Evolutionary conservation across 78 protist genomes (phyloP), one percentile per base, ranked within the genome.

Genomic region (Dictyostelium capitatum): DNA sequence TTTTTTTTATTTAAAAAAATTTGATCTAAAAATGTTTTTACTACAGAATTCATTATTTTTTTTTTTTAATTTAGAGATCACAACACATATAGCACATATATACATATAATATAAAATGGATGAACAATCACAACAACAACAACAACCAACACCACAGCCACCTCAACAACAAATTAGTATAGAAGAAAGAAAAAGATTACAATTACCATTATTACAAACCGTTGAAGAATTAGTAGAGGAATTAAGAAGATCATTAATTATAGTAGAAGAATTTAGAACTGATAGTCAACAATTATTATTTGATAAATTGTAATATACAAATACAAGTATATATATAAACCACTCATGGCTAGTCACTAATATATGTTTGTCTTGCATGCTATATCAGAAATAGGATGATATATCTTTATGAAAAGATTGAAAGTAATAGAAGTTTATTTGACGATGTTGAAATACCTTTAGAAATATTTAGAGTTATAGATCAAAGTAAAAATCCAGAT

Each of bases 401-500:
- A 25, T 14, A 56, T 46, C 65, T 77, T 54, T 87, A 62, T 77
- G 80, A 69, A 64, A 87, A 87, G 79, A 77, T 87, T 62, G 92
- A 87, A 32, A 87, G 57, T 64, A 79, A 87, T 47, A 77, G 74
- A 62, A 50, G 64, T 59, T 30, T 54, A 5, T 65, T 87, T 15
- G 53, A 87, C 62, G 69, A 56, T 46, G 43, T 77, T 11, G 92
- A 87, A 43, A 87, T 87, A 77, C 92, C 92, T 10, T 57, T 87
- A 20, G 92, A 87, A 51, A 87, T 87, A 56, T 87, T 87, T 41
- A 87, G 72, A n/a, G 92, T 87, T 12, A 87, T 87, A 9, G 92
- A 87, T 64, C 92, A 87, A 50, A 70, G 81, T 62, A 87, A 87
- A 37, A 87, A 87, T 47, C 92, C 92, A 48, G 92, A 87, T 87